Conservation (phyloP, 176 grass and related monocot genomes). For the Aegilops tauschii region DNA sequence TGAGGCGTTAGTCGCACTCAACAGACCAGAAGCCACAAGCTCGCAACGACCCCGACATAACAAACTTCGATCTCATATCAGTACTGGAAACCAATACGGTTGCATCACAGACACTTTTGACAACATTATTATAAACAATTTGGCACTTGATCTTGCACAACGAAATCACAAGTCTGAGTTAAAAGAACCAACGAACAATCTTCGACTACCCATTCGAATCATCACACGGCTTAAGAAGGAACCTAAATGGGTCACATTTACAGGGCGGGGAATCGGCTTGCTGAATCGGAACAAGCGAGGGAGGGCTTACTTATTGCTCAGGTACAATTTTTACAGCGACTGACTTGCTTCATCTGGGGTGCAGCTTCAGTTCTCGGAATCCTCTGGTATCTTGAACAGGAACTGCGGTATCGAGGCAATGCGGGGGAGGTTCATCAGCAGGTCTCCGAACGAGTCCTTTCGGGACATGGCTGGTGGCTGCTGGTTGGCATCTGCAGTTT, state of each 20-base stretch:
- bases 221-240: conserved; percentile 21
- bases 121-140: background rate
- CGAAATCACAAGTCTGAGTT: conserved; percentile 7
- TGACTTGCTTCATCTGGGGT: conserved; percentile 7
- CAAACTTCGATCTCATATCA: background rate
- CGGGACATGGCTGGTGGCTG: conserved; percentile 48
- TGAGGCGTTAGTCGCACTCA: too few species aligned
- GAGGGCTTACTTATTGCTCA: conserved; percentile 36
- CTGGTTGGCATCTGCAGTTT: conserved; percentile 17
- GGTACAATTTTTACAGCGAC: conserved; percentile 47
- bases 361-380: conserved; percentile 57
- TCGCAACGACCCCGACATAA: background rate
- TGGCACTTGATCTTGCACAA: conserved; percentile 22
- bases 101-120: background rate
- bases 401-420: conserved; percentile 78
- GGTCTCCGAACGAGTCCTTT: conserved; percentile 81
- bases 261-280: conserved; percentile 12
- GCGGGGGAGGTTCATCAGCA: conserved; percentile 76
- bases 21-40: background rate
- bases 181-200: conserved; percentile 42
- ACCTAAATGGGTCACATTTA: conserved; percentile 48
- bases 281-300: background rate
- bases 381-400: conserved; percentile 79
- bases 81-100: background rate
- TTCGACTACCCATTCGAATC: conserved; percentile 1